Evolutionary conservation across 2,329 filamentous ascomycete species (phyloP).

Genomic region (Stemphylium vesicarium): DNA sequence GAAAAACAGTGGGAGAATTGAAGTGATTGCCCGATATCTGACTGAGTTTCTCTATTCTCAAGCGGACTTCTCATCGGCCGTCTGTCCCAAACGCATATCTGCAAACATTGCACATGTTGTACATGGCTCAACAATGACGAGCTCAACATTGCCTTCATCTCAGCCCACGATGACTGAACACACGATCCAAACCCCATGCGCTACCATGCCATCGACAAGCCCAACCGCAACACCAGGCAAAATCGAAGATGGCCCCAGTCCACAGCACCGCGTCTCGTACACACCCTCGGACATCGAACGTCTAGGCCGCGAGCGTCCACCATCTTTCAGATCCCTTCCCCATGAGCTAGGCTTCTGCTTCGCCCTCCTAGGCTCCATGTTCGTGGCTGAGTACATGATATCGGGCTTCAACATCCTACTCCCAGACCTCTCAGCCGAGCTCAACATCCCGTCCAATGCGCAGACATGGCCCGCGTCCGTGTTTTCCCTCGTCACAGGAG

Average conservation of each 20-base stretch:
- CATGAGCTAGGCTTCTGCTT: constrained; percentile 69
- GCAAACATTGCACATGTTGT: background rate
- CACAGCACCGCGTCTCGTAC: constrained; percentile 24
- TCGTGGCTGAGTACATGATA: constrained; percentile 75
- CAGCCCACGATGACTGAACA: background rate
- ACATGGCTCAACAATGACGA: background rate
- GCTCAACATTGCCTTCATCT: background rate
- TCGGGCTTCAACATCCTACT: constrained; percentile 75
- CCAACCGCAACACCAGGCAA: constrained; percentile 3
- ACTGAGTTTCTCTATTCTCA: background rate
- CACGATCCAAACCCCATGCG: background rate
- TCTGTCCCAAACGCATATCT: background rate
- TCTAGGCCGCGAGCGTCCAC: constrained; percentile 67
- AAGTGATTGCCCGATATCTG: background rate
- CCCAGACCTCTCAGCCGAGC: constrained; percentile 66
- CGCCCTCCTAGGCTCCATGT: constrained; percentile 67
- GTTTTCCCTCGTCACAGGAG: constrained; percentile 47
- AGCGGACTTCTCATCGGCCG: no score
- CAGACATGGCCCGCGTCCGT: constrained; percentile 53
- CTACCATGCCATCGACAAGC: background rate
- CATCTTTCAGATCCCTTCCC: constrained; percentile 59
- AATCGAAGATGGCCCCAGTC: constrained; percentile 21
- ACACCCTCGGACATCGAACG: constrained; percentile 57
- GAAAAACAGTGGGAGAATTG: constrained; percentile 11
- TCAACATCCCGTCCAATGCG: constrained; percentile 71